A percentile compares a stretch with the other conserved stretches of the same genome.
Conservation (phyloP, 441 rosid genomes). For the Geranium incanum region DNA sequence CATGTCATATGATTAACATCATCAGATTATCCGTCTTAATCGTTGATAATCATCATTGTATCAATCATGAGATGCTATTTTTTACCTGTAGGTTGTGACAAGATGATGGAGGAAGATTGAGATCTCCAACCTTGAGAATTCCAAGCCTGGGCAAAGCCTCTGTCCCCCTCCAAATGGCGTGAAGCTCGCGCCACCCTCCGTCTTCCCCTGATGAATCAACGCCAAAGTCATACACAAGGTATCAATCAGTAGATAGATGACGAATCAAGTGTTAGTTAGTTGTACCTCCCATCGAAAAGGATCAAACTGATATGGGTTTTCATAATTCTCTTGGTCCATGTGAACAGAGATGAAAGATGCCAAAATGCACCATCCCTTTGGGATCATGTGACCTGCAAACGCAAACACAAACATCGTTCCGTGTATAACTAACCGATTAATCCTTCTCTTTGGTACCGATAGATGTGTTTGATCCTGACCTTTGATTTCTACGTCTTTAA, state of each 20-base stretch:
- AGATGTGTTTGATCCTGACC: conserved; percentile 28
- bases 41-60: not conserved
- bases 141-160: conserved; percentile 67
- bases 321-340: conserved; percentile 60
- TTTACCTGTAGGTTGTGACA: conserved; percentile 49
- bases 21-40: not conserved
- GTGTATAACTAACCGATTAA: too few species aligned
- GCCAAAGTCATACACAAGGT: not conserved
- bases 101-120: conserved; percentile 66
- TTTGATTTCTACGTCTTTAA: conserved; percentile 55
- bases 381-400: conserved; percentile 57
- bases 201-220: conserved; percentile 31
- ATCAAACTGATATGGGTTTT: conserved; percentile 50
- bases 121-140: conserved; percentile 59
- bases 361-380: conserved; percentile 64
- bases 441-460: too few species aligned
- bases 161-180: conserved; percentile 81
- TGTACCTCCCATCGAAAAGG: conserved; percentile 79
- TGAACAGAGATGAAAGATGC: conserved; percentile 63
- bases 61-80: too few species aligned
- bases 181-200: conserved; percentile 38
- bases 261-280: not conserved
- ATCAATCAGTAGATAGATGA: not conserved
- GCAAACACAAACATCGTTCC: not conserved
- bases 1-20: not conserved